Evolutionary conservation across 176 grass and related monocot species (phyloP), one percentile per base, ranked within the genome.

Genomic region (Triticum aestivum): DNA sequence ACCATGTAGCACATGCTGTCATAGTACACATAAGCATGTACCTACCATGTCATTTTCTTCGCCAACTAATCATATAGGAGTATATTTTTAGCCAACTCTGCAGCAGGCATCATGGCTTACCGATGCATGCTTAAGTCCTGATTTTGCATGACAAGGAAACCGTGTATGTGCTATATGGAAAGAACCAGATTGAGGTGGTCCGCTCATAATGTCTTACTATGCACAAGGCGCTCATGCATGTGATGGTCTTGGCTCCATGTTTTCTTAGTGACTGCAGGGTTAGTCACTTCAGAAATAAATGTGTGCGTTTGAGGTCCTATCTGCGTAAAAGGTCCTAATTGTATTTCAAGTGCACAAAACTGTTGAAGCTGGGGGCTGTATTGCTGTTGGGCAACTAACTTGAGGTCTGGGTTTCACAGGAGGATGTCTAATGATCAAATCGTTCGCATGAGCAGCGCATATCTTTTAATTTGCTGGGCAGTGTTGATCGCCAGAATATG

Each of bases 21-120:
- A 29, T 44, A 77, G 29, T 54, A 77, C 61, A 66, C 61, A 37
- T 77, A 67, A 85, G 77, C 71, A 35, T 85, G 13, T 52, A 85
- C 83, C 61, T 85, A 66, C 38, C 32, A 12, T 52, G 72, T 52
- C 72, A 20, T 52, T 85, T 66, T 52, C 41, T 9, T 67, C 56
- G 21, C 5, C 29, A 56, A 20, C 21, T 56, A 58, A 35, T 78
- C 51, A 54, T 54, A 7, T 7, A 18, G 2, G 49, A 52, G 51
- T 54, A 18, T 54, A 18, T 54, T 7, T 54, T 18, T 54, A 54
- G 51, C 51, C 51, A 54, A 54, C 51, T 54, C 51, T 54, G 15
- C 51, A 54, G 51, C 49, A 52, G 49, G 49, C 12, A 69, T 85
- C 44, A 78, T 85, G 20, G 41, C 73, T 68, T 38, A 68, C 30